Base-by-base conservation (phyloP, 495 filamentous ascomycete species). In the Lasiosphaeriaceae sp. region DNA sequence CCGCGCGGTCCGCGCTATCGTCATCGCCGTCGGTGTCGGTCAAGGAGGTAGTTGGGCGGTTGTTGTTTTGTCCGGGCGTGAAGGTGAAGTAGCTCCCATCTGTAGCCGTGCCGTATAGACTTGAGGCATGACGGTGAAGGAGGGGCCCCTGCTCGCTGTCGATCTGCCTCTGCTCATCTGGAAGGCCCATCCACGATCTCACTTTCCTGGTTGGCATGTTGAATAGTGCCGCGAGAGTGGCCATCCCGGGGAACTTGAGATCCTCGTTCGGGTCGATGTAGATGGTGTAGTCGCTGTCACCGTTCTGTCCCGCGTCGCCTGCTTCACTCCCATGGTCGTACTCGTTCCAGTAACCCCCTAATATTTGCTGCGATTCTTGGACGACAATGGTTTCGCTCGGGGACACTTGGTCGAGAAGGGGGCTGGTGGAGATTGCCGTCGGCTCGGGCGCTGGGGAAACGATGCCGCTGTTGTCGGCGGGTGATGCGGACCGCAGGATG, bases 291-390 rank as follows among this genome's bases (percentile, higher is more conserved):
- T 68, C 62, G 41, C 68, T 71, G 34, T 80, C 70, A 2, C 7
- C 51, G 23, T 60, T 47, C 24, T 62, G 62, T 29, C 75, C 70
- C n/a, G 70, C 57, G 34, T 74, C 76, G 34, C 75, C 77, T 7
- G 70, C 74, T 49, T 86, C 83, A 62, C 82, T 83, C 7, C 79
- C 81, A 64, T 83, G 67, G 44, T 87, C 84, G 66, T 85, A 87
- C 63, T 87, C 84, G 64, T 85, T 86, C 84, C 84, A 87, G 60
- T 86, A 86, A 20, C 60, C 26, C 26, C 26, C 66, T 17, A 63
- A 53, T 37, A 55, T 26, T 11, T 50, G 66, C 52, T 55, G 59
- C 14, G 54, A 47, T 16, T 50, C 56, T 0, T 31, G 31, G 50
- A 57, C 66, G 59, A 61, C 64, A 41, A 45, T 53, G 3, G 54